phyloP scores from a whole-genome alignment of 176 grass and related monocot species.

The Aegilops sharonensis region DNA sequence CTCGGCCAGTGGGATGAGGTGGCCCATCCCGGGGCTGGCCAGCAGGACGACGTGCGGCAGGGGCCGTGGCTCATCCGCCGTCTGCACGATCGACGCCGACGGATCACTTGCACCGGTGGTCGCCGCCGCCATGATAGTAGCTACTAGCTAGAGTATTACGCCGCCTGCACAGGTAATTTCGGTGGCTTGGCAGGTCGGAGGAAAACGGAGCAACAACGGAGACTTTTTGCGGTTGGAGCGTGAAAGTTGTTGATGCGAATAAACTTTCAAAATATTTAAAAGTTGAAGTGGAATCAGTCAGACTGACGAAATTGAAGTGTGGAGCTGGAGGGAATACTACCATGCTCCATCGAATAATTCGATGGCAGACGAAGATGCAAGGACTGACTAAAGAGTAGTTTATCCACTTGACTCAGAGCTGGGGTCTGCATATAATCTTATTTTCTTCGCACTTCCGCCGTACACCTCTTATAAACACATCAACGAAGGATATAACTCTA shows the following conservation, averaged over 20 bases:
- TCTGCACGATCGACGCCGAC: not conserved
- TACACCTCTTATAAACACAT: too few relatives aligned
- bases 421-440: too few relatives aligned
- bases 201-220: not conserved
- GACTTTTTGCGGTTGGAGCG: not conserved
- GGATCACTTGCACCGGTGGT: not conserved
- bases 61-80: not conserved
- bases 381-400: too few relatives aligned
- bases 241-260: not conserved
- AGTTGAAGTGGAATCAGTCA: not conserved
- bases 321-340: too few relatives aligned
- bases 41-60: constrained; percentile 35
- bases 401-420: too few relatives aligned
- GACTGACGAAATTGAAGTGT: not conserved
- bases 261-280: not conserved
- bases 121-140: not conserved
- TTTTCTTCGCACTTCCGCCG: too few relatives aligned
- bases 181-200: too few relatives aligned
- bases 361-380: too few relatives aligned
- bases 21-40: constrained; percentile 40
- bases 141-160: not conserved
- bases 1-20: constrained; percentile 55
- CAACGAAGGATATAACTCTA: too few relatives aligned
- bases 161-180: not conserved
- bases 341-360: too few relatives aligned